A percentile compares a stretch with the other conserved stretches of the same genome.
These are phyloP conservation scores for Saccharomycopsis sp. DNA, from an alignment of 805 yeast genomes.

Conservation along the genomic window DNA sequence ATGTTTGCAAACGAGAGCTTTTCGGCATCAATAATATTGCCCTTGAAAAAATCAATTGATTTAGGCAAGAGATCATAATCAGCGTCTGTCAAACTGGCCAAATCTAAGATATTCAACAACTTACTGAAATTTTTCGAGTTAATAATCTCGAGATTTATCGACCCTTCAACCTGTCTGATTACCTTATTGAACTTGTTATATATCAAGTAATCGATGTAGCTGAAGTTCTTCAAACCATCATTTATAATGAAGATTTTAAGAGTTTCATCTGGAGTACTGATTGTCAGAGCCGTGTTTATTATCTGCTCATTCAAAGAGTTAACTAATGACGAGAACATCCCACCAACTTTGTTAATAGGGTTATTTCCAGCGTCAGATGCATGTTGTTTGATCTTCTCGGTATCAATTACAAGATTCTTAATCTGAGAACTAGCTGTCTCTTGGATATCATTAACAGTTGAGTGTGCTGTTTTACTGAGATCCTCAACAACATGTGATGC, in stretches of 20 bases:
- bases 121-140: slow-evolving; percentile 36
- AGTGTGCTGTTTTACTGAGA: slow-evolving; percentile 19
- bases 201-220: slow-evolving; percentile 40
- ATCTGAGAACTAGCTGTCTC: slow-evolving; percentile 3
- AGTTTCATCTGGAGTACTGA: slow-evolving; percentile 25
- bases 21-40: slow-evolving; percentile 77
- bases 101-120: slow-evolving; percentile 17
- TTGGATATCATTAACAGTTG: slow-evolving; percentile 15
- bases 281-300: slow-evolving; percentile 2
- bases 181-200: slow-evolving; percentile 47
- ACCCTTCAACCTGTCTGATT: slow-evolving; percentile 67
- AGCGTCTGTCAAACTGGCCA: slow-evolving; percentile 21
- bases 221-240: slow-evolving; percentile 30
- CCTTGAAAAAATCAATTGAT: slow-evolving; percentile 64
- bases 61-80: slow-evolving; percentile 27
- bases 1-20: slow-evolving; percentile 84
- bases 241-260: slow-evolving; percentile 36
- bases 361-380: slow-evolving; percentile 1
- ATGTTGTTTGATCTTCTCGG: slow-evolving; percentile 16
- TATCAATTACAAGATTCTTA: slow-evolving; percentile 3
- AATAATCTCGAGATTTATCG: slow-evolving; percentile 48
- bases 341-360: slow-evolving; percentile 14
- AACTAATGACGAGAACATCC: slow-evolving; percentile 16
- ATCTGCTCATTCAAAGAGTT: slow-evolving; percentile 16
- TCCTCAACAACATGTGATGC: slow-evolving; percentile 38